phyloP scores from a whole-genome alignment of 306 rosid species.

The Vicia villosa region DNA sequence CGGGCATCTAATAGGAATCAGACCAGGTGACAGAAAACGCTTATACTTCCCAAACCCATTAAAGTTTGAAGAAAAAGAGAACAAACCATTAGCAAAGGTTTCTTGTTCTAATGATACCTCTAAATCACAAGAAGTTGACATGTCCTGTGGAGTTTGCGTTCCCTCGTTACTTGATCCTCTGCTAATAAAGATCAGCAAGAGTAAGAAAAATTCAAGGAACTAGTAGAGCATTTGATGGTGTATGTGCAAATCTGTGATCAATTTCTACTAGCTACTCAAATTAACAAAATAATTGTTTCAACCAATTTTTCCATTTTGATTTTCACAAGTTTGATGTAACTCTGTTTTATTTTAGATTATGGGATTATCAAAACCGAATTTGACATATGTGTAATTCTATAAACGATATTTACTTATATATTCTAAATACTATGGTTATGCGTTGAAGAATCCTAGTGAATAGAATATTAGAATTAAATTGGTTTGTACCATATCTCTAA shows the following conservation, averaged over 20 bases:
- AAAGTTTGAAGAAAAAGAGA: constrained; percentile 45
- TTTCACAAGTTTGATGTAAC: constrained; percentile 17
- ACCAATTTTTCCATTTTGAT: constrained; percentile 25
- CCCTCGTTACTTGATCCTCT: constrained; percentile 50
- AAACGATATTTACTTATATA: neutral
- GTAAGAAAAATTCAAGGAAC: constrained; percentile 55
- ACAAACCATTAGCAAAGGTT: constrained; percentile 30
- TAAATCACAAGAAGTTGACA: constrained; percentile 36
- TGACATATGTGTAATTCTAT: neutral
- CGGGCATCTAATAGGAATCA: constrained; percentile 72
- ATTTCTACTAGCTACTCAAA: constrained; percentile 22
- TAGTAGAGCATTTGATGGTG: constrained; percentile 26
- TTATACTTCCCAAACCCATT: constrained; percentile 52
- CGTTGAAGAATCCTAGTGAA: no score
- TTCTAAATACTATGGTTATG: neutral
- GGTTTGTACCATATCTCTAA: no score
- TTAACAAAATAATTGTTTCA: constrained; percentile 21
- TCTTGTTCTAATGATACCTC: constrained; percentile 41
- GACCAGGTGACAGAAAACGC: constrained; percentile 52
- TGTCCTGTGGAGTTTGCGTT: constrained; percentile 54
- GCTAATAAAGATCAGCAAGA: constrained; percentile 49
- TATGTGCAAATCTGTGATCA: neutral
- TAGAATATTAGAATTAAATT: no score
- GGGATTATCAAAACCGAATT: neutral
- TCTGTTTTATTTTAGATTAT: constrained; percentile 3